These are phyloP conservation scores for Passiflora organensis DNA, from an alignment of 345 rosid species.

Conservation along the genomic window DNA sequence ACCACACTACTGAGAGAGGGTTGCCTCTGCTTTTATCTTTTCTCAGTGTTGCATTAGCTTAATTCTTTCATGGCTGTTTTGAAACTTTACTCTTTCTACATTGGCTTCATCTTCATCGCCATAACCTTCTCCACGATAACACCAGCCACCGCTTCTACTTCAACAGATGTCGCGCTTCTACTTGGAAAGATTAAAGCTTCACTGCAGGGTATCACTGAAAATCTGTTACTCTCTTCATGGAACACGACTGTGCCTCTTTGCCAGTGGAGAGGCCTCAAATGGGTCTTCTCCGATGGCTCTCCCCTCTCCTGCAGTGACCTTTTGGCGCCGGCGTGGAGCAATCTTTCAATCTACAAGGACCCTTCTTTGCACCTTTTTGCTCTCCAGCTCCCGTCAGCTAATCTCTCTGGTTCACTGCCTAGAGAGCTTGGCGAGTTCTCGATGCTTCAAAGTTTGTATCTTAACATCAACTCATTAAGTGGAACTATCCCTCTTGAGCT, in stretches of 20 bases:
- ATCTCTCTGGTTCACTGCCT: slow-evolving; percentile 85
- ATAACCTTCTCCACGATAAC: slow-evolving; percentile 7
- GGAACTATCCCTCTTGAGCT: slow-evolving; percentile 90
- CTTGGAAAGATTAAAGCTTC: slow-evolving; percentile 64
- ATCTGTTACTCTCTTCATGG: slow-evolving; percentile 86
- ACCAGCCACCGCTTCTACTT: slow-evolving; percentile 16
- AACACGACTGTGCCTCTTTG: slow-evolving; percentile 81
- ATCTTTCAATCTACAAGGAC: slow-evolving; percentile 57
- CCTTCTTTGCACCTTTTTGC: slow-evolving; percentile 74
- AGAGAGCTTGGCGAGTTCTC: slow-evolving; percentile 87
- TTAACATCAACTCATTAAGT: slow-evolving; percentile 67
- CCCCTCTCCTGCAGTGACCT: slow-evolving; percentile 52
- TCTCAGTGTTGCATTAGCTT: background rate
- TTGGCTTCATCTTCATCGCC: slow-evolving; percentile 29
- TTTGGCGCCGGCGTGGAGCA: slow-evolving; percentile 67
- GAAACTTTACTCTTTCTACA: slow-evolving; percentile 35
- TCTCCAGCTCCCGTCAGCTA: slow-evolving; percentile 90
- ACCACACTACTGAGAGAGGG: slow-evolving; percentile 5
- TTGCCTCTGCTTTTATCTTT: slow-evolving; percentile 15
- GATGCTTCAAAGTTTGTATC: slow-evolving; percentile 74
- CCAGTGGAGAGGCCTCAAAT: slow-evolving; percentile 96
- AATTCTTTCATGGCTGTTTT: slow-evolving; percentile 46
- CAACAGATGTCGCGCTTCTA: slow-evolving; percentile 73
- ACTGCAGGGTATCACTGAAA: slow-evolving; percentile 73
- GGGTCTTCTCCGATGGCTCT: slow-evolving; percentile 71